Percentiles rank a stretch among this genome's conserved stretches.
Conservation (phyloP, 2,329 filamentous ascomycete genomes). For the Aureobasidium sp. region DNA sequence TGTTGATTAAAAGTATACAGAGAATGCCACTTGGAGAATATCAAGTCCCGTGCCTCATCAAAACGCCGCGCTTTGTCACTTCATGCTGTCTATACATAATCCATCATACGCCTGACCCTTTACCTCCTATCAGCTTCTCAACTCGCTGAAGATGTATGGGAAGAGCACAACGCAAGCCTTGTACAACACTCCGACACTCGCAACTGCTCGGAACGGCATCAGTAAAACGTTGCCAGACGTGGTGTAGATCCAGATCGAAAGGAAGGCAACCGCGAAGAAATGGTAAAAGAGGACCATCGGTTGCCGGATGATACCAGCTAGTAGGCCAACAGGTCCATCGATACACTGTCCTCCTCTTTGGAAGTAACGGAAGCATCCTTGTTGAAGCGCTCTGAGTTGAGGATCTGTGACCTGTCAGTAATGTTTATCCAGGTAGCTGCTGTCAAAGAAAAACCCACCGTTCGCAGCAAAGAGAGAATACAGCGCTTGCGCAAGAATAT, state of each 20-base stretch:
- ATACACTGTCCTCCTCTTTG: conserved; percentile 62
- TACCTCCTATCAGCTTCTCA: conserved; percentile 19
- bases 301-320: conserved; percentile 72
- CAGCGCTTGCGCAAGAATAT: conserved; percentile 92
- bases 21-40: not conserved
- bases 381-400: conserved; percentile 72
- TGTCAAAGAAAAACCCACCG: conserved; percentile 33
- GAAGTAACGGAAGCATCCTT: conserved; percentile 92
- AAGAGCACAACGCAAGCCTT: conserved; percentile 43
- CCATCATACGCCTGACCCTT: not conserved
- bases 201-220: conserved; percentile 31
- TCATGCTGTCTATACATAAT: conserved; percentile 3
- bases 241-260: conserved; percentile 69
- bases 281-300: conserved; percentile 78
- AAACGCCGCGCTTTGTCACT: conserved; percentile 11
- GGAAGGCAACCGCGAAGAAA: conserved; percentile 89
- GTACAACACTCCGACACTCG: conserved; percentile 44
- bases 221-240: conserved; percentile 37
- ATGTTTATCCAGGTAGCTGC: not conserved
- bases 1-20: not conserved
- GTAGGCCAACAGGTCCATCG: conserved; percentile 70
- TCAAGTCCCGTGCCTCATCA: not conserved
- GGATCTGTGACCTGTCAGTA: conserved; percentile 39
- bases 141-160: conserved; percentile 43
- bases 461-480: conserved; percentile 88